Conservation (phyloP, 768 basidiomycete genomes). For the Bullera alba region DNA sequence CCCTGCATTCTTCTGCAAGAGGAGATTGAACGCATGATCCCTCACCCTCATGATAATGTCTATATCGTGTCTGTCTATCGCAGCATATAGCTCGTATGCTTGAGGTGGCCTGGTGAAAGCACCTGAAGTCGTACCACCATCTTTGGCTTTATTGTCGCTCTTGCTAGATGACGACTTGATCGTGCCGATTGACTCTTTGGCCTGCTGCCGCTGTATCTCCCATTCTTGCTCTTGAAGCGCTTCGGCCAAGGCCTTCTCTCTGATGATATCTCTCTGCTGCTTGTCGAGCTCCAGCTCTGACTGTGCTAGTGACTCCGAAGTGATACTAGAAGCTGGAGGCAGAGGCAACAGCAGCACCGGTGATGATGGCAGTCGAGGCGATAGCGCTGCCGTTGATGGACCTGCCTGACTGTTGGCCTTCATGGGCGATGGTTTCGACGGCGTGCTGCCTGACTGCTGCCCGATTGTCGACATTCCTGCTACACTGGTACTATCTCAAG, state of each 20-base stretch:
- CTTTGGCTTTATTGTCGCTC: background rate
- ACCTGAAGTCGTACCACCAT: slow-evolving; percentile 7
- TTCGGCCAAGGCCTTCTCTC: slow-evolving; percentile 35
- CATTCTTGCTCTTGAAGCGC: slow-evolving; percentile 39
- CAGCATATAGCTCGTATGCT: slow-evolving; percentile 67
- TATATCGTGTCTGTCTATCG: slow-evolving; percentile 79
- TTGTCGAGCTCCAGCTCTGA: slow-evolving; percentile 37
- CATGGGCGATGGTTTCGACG: too few relatives aligned
- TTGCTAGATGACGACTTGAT: slow-evolving; percentile 10
- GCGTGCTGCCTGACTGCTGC: too few relatives aligned
- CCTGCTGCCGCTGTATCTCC: slow-evolving; percentile 14
- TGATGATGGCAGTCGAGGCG: slow-evolving; percentile 19
- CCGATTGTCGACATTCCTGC: too few relatives aligned
- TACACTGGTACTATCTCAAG: too few relatives aligned
- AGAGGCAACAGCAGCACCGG: slow-evolving; percentile 35
- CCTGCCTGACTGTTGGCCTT: background rate
- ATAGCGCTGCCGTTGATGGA: background rate
- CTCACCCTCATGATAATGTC: slow-evolving; percentile 47
- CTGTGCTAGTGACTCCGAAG: slow-evolving; percentile 19
- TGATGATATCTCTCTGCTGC: slow-evolving; percentile 23
- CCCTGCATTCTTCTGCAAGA: slow-evolving; percentile 77
- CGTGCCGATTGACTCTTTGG: background rate
- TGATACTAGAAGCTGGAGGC: slow-evolving; percentile 19
- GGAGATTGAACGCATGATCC: slow-evolving; percentile 50
- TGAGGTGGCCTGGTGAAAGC: slow-evolving; percentile 45